Evolutionary conservation across 129 eudicot genomes (phyloP), one percentile per base, ranked within the genome.

Genomic region (Flaveria ramosissima): DNA sequence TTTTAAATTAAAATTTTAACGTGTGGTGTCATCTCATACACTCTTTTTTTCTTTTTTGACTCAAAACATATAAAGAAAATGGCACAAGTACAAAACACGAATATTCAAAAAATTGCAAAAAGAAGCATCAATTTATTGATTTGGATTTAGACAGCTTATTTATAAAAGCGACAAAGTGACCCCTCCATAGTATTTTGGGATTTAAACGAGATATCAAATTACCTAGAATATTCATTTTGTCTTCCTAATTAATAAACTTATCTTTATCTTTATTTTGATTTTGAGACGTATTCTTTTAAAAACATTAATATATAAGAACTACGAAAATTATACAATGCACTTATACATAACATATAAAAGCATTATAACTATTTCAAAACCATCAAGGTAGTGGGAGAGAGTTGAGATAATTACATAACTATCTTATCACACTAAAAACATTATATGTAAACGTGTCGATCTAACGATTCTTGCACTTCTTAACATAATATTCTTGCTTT

Each of bases 51-150:
- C 41, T 36, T 36, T 36, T 80, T 80, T 80, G 78, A 80, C 74
- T 23, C 60, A 27, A 17, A 73, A 43, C 30, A 32, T 19, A 32
- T 23, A 78, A 80, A 53, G 61, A 80, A 42, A 80, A 48, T 72
- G 39, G 59, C 64, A 71, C 77, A 84, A 91, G 93, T 88, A 86
- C 85, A 67, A 67, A 82, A 23, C 63, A 74, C 73, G 89, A 83
- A 91, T 84, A 88, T 91, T 76, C 91, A 91, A 86, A 82, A 62
- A 39, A 9, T 64, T 65, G 61, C 41, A 52, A 85, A 83, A 90
- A 77, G 86, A 87, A 76, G 75, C 48, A 82, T 79, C 61, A 51
- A 83, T 81, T 81, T 70, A 26, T 68, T 69, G 73, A 77, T 68
- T 69, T 83, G 78, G 77, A 78, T 73, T 77, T 69, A 51, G 75